Conservation (phyloP, 169 alveolate genomes). For the Plasmodium coatneyi region DNA sequence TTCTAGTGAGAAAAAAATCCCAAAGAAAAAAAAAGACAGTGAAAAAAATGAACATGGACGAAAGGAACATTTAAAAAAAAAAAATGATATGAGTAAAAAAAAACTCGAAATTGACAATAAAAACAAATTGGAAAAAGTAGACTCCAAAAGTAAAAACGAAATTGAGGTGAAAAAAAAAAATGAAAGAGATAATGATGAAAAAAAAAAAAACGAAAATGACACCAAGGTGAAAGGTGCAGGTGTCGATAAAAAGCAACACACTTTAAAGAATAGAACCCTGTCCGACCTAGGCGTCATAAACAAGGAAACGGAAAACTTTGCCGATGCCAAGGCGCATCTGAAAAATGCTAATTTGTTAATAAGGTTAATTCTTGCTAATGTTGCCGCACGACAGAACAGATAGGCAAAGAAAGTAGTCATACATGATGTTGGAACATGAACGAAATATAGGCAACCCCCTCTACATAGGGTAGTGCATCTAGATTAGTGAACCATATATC, state of each 20-base stretch:
- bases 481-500: not conserved
- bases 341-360: conserved; percentile 8
- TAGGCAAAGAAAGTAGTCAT: not conserved
- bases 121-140: conserved; percentile 23
- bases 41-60: conserved; percentile 21
- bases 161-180: conserved; percentile 9
- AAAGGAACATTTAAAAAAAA: conserved; percentile 36
- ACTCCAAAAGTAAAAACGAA: conserved; percentile 4
- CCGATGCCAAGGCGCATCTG: not conserved
- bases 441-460: not conserved
- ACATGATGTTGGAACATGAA: not conserved
- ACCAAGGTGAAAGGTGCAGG: not conserved
- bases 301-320: conserved; percentile 4
- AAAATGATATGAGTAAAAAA: conserved; percentile 42
- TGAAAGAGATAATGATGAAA: conserved; percentile 59
- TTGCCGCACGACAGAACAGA: not conserved
- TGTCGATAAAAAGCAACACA: conserved; percentile 43
- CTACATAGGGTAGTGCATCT: not conserved
- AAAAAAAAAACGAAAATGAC: conserved; percentile 31
- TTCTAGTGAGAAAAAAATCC: conserved; percentile 28
- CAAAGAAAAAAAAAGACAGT: conserved; percentile 34
- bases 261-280: conserved; percentile 27
- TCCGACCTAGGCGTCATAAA: not conserved
- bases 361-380: conserved; percentile 26
- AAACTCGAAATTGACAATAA: conserved; percentile 27